These are phyloP conservation scores for Ceratocystis harringtonii DNA, from an alignment of 2,329 filamentous ascomycete species.

Conservation along the genomic window DNA sequence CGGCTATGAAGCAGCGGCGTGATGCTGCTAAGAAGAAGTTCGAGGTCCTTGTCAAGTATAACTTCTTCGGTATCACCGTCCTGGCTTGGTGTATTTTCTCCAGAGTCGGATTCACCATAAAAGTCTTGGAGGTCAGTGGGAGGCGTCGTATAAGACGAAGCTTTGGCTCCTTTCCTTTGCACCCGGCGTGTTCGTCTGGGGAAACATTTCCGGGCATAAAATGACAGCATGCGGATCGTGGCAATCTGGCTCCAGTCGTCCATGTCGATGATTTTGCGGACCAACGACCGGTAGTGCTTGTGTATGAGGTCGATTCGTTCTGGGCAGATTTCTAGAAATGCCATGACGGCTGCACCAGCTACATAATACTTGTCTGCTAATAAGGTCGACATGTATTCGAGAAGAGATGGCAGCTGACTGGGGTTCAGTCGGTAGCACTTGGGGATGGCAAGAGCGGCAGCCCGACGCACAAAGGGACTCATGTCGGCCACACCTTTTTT, in stretches of 20 bases:
- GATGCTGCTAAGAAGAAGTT: conserved; percentile 64
- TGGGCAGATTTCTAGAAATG: conserved; percentile 80
- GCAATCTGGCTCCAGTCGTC: conserved; percentile 95
- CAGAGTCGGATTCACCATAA: conserved; percentile 51
- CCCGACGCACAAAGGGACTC: conserved; percentile 84
- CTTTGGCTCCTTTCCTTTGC: not conserved
- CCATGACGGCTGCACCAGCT: conserved; percentile 79
- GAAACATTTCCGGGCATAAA: conserved; percentile 79
- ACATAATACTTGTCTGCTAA: conserved; percentile 90
- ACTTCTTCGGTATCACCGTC: conserved; percentile 37
- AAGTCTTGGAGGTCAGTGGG: conserved; percentile 50
- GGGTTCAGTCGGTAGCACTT: conserved; percentile 92
- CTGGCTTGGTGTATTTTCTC: conserved; percentile 26
- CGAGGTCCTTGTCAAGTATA: conserved; percentile 65
- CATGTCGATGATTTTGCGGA: conserved; percentile 93
- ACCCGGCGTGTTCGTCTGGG: conserved; percentile 50
- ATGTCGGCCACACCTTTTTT: conserved; percentile 88
- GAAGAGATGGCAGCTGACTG: conserved; percentile 64
- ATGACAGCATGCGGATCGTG: conserved; percentile 63
- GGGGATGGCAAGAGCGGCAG: conserved; percentile 82
- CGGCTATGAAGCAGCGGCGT: conserved; percentile 79
- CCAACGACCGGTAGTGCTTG: conserved; percentile 68
- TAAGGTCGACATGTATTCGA: conserved; percentile 64
- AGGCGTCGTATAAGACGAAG: conserved; percentile 27
- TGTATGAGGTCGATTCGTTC: conserved; percentile 80